Evolutionary conservation across 495 filamentous ascomycete species (phyloP), one percentile per base, ranked within the genome.

Genomic region (Aspergillus biplanus): DNA sequence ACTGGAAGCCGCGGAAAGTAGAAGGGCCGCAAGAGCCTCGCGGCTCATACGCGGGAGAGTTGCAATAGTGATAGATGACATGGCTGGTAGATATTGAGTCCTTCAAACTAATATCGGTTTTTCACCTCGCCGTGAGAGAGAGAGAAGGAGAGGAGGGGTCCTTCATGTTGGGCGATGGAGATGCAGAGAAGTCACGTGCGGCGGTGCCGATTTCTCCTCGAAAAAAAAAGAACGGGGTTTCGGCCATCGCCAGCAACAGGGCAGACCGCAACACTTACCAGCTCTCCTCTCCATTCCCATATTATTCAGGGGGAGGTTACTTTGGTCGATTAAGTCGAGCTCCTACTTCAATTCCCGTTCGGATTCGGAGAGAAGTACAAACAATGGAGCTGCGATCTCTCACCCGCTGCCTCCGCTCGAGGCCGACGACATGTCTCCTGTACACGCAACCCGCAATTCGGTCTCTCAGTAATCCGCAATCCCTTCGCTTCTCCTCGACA

Each of bases 21-120:
- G 75, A 16, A 82, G 67, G 35, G 73, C 74, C n/a, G 88, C 85
- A 37, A 93, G 85, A 49, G 82, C 75, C 42, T 86, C 75, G 33
- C 87, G 83, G 34, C 82, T 83, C 67, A 93, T 86, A 74, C 86
- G 87, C 56, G 84, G 80, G 62, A 93, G 83, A 35, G 74, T 83
- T 55, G 82, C 79, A 55, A 91, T 82, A 2, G 83, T 86, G 52
- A 82, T 72, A 56, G 76, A 74, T 2, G 86, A 81, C 87, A 89
- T 89, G 60, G 62, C 35, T 55, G 52, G 31, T 18, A 27, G 1
- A 27, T 27, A 27, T 27, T 27, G 21, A 27, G 21, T 27, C 21
- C 2, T 27, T 27, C 21, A 2, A 27, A 27, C 21, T 27, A 27
- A 27, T 27, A 27, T 27, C 21, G 21, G 21, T 27, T 27, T 27